phyloP scores from a whole-genome alignment of 164 flowering plant genomes.

The Litsea cubeba region DNA sequence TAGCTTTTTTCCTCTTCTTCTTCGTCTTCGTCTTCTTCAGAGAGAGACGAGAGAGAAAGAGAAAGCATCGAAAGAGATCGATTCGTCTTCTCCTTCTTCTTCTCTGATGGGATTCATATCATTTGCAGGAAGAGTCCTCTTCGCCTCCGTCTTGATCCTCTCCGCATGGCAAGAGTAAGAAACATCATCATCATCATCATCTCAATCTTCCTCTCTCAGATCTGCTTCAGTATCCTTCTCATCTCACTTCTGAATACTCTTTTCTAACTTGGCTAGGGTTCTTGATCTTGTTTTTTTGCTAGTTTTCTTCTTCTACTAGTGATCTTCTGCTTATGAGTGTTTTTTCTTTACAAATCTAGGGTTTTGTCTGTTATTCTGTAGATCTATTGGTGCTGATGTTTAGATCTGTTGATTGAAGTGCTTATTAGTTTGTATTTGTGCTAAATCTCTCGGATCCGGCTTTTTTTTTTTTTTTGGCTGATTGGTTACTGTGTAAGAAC shows the following conservation, averaged over 20 bases:
- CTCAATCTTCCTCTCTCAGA: not conserved
- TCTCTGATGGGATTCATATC: constrained; percentile 44
- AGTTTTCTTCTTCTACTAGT: not conserved
- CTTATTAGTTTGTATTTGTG: too few relatives aligned
- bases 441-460: too few relatives aligned
- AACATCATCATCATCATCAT: not conserved
- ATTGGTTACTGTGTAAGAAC: too few relatives aligned
- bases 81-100: not conserved
- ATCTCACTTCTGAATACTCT: not conserved
- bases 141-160: constrained; percentile 53
- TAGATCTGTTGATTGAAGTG: not conserved
- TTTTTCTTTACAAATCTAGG: not conserved
- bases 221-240: not conserved
- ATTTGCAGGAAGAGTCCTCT: constrained; percentile 57
- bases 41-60: not conserved
- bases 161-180: constrained; percentile 62
- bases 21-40: not conserved
- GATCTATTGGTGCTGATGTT: not conserved
- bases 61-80: not conserved
- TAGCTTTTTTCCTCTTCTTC: not conserved
- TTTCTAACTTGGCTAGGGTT: not conserved
- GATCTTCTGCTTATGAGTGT: not conserved
- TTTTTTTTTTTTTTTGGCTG: not conserved
- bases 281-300: too few relatives aligned
- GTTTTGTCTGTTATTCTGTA: not conserved